Percentiles rank a stretch among this genome's conserved stretches.
Conservation (phyloP, 176 grass and related monocot species). For the Paspalum notatum region DNA sequence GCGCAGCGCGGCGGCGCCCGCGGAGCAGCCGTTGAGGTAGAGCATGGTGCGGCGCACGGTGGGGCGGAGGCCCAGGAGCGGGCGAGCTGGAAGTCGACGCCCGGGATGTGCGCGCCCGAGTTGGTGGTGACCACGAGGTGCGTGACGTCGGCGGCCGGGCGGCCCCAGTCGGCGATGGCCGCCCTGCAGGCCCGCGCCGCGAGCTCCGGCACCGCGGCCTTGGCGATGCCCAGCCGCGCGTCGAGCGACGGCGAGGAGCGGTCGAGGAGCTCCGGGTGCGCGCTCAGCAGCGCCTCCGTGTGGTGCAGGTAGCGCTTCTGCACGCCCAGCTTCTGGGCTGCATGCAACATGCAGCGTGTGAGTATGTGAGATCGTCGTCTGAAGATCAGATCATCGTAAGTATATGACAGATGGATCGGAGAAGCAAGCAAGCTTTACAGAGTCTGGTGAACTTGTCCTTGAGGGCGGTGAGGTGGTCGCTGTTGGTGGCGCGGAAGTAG, state of each 20-base stretch:
- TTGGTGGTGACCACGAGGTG: slow-evolving; percentile 67
- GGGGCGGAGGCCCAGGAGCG: slow-evolving; percentile 55
- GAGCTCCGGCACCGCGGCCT: slow-evolving; percentile 56
- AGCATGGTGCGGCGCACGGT: slow-evolving; percentile 46
- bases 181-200: slow-evolving; percentile 35
- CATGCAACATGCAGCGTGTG: background rate
- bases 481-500: slow-evolving; percentile 82
- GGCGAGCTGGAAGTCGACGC: slow-evolving; percentile 51
- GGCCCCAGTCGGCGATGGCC: slow-evolving; percentile 74
- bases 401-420: no score
- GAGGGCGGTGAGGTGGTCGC: slow-evolving; percentile 67
- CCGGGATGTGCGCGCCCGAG: slow-evolving; percentile 57
- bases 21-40: slow-evolving; percentile 49
- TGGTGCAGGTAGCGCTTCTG: slow-evolving; percentile 51
- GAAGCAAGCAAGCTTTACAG: no score
- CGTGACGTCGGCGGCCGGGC: slow-evolving; percentile 53
- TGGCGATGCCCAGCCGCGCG: slow-evolving; percentile 44
- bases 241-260: slow-evolving; percentile 42
- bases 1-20: slow-evolving; percentile 50
- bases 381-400: no score
- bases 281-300: slow-evolving; percentile 35
- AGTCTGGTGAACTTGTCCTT: slow-evolving; percentile 63
- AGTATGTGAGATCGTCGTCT: no score
- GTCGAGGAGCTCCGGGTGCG: slow-evolving; percentile 41
- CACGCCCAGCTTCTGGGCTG: slow-evolving; percentile 43